Base-by-base conservation (phyloP, 495 filamentous ascomycete genomes). In the Penicillium angulare region DNA sequence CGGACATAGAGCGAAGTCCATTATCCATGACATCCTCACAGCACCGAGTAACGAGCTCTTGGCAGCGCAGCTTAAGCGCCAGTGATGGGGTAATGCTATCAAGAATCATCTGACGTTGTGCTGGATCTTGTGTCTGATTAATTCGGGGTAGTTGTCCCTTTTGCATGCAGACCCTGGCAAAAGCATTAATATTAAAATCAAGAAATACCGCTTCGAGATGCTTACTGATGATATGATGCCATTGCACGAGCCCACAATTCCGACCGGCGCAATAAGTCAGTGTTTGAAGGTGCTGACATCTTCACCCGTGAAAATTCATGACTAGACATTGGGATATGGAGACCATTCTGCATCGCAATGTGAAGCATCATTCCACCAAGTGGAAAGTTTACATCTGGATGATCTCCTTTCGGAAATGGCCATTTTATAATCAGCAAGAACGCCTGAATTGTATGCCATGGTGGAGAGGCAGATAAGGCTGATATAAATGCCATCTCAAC, bases 281-380 rank as follows among this genome's bases (percentile, higher is more conserved):
- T 45, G 4, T 71, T 67, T 0, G 61, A 72, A 0, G 63, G 63
- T 3, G 60, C 56, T 0, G 71, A 60, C 7, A 71, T 64, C 27
- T 67, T 69, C 1, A 58, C 55, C 31, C 63, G 59, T 20, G 66
- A 64, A 33, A 79, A 79, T 27, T 79, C 77, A 44, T 79, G 75
- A 38, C 71, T 74, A 9, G 70, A 68, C 56, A 76, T 69, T 0
- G 73, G 73, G 12, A 75, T 71, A 49, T 80, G 76, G 3, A 80
- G 50, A 1, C 76, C 77, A 42, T 78, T 72, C 52, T 75, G 73
- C 73, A 78, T 78, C 20, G 75, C 73, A 24, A 75, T 59, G 35
- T 77, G 75, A 6, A 78, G 48, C 6, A 77, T 50, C 36, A 71
- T 59, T 0, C 75, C 75, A 15, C 62, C 66, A 17, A 80, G 22